phyloP scores from a whole-genome alignment of 1,284 basidiomycete species.

The Sanghuangporus weigelae region DNA sequence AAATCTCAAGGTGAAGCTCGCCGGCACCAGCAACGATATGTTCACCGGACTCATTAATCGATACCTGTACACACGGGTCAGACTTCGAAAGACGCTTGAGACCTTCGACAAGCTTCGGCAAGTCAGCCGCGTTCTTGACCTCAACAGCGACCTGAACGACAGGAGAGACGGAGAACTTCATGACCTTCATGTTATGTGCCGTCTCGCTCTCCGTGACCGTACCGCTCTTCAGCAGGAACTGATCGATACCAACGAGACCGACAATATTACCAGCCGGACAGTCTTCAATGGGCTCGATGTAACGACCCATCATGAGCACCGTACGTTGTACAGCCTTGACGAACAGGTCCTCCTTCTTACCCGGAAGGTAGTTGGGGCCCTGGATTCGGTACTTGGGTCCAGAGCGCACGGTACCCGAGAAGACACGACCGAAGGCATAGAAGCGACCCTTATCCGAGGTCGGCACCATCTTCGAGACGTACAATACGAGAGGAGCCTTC shows the following conservation, averaged over 20 bases:
- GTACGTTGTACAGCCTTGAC: slow-evolving; percentile 99
- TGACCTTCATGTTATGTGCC: slow-evolving; percentile 99
- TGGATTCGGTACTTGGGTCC: slow-evolving; percentile 99
- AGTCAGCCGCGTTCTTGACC: slow-evolving; percentile 99
- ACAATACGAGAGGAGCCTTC: slow-evolving; percentile 94
- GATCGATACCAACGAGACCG: slow-evolving; percentile 99
- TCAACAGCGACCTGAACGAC: slow-evolving; percentile 99
- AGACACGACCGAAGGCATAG: slow-evolving; percentile 99
- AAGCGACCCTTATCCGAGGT: slow-evolving; percentile 99
- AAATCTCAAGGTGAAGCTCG: slow-evolving; percentile 99
- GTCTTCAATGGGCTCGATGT: slow-evolving; percentile 98
- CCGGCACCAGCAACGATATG: slow-evolving; percentile 99
- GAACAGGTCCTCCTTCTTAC: slow-evolving; percentile 99
- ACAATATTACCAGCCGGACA: slow-evolving; percentile 99
- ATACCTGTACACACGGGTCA: slow-evolving; percentile 98
- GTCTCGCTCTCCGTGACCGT: slow-evolving; percentile 98
- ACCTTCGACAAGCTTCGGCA: slow-evolving; percentile 99
- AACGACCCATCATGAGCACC: slow-evolving; percentile 99
- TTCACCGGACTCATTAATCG: slow-evolving; percentile 90
- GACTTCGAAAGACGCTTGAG: slow-evolving; percentile 99
- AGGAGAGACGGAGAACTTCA: slow-evolving; percentile 99
- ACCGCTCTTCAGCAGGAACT: slow-evolving; percentile 99
- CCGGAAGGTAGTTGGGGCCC: slow-evolving; percentile 97
- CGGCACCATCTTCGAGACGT: slow-evolving; percentile 99
- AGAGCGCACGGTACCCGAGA: slow-evolving; percentile 95